A percentile compares a stretch with the other conserved stretches of the same genome.
Evolutionary conservation across 2,329 filamentous ascomycete species (phyloP).

Genomic region (Colletotrichum nymphaeae): DNA sequence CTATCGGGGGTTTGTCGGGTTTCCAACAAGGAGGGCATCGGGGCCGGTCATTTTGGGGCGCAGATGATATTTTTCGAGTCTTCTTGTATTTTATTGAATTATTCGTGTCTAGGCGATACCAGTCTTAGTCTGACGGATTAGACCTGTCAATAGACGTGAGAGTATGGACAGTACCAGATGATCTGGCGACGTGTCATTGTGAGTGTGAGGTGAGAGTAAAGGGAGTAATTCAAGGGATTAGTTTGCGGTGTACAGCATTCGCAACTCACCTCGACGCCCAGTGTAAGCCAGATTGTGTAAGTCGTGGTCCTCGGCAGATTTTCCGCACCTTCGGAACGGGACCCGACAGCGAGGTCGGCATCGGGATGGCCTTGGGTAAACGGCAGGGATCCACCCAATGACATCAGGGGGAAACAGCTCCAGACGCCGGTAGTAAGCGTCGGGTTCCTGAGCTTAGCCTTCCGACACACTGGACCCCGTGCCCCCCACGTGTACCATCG

Average conservation of each 20-base stretch:
- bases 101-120: slow-evolving; percentile 33
- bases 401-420: slow-evolving; percentile 19
- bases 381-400: slow-evolving; percentile 8
- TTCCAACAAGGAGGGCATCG: slow-evolving; percentile 5
- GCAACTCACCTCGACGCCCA: neutral
- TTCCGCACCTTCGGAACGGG: neutral
- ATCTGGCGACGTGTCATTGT: neutral
- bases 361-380: slow-evolving; percentile 6
- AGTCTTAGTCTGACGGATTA: slow-evolving; percentile 25
- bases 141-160: slow-evolving; percentile 34
- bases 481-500: slow-evolving; percentile 25
- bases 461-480: slow-evolving; percentile 17
- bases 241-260: neutral
- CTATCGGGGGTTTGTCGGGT: slow-evolving; percentile 5
- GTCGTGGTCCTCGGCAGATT: neutral
- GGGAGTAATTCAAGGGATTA: neutral
- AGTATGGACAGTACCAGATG: neutral
- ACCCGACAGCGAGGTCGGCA: slow-evolving; percentile 6
- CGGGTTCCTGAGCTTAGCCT: neutral
- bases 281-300: neutral
- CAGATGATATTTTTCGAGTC: slow-evolving; percentile 17
- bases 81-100: slow-evolving; percentile 33
- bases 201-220: neutral
- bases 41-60: slow-evolving; percentile 2
- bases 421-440: slow-evolving; percentile 3